Evolutionary conservation across 2,329 filamentous ascomycete genomes (phyloP).

Genomic region (Colletotrichum sp.): DNA sequence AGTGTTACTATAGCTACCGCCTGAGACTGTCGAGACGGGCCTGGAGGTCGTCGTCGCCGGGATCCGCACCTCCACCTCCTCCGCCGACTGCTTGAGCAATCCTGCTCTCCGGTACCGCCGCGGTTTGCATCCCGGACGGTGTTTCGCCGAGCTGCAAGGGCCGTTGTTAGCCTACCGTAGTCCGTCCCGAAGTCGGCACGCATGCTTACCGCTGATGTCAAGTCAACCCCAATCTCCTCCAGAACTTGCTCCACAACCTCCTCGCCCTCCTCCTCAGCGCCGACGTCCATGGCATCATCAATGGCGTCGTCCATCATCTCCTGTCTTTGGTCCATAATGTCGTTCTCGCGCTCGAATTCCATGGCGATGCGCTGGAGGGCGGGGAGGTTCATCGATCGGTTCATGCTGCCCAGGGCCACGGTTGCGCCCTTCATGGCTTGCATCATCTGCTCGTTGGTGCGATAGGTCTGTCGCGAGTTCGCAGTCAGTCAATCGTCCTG

Average conservation of each 20-base stretch:
- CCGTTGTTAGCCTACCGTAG: slow-evolving; percentile 26
- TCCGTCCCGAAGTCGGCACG: neutral
- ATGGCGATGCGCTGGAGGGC: slow-evolving; percentile 95
- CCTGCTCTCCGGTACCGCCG: slow-evolving; percentile 72
- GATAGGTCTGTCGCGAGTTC: slow-evolving; percentile 72
- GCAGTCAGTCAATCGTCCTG: neutral
- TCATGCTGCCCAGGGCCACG: slow-evolving; percentile 93
- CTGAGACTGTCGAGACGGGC: slow-evolving; percentile 88
- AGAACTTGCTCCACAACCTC: slow-evolving; percentile 96
- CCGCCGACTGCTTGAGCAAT: slow-evolving; percentile 87
- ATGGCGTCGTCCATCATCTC: slow-evolving; percentile 99
- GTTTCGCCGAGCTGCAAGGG: slow-evolving; percentile 81
- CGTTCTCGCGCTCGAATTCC: slow-evolving; percentile 99
- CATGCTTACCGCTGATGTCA: slow-evolving; percentile 81
- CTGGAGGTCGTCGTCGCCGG: slow-evolving; percentile 91
- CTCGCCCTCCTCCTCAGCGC: slow-evolving; percentile 92
- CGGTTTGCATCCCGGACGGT: slow-evolving; percentile 80
- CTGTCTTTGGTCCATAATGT: slow-evolving; percentile 98
- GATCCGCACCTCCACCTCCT: slow-evolving; percentile 60
- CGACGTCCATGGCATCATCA: slow-evolving; percentile 91
- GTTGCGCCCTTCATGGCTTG: slow-evolving; percentile 99
- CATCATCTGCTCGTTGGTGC: slow-evolving; percentile 99
- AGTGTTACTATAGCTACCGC: slow-evolving; percentile 39
- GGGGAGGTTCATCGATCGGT: slow-evolving; percentile 95
- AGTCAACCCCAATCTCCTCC: slow-evolving; percentile 94